A percentile compares a stretch with the other conserved stretches of the same genome.
Conservation (phyloP, 2,329 filamentous ascomycete genomes). For the Phyllosticta paracitricarpa region DNA sequence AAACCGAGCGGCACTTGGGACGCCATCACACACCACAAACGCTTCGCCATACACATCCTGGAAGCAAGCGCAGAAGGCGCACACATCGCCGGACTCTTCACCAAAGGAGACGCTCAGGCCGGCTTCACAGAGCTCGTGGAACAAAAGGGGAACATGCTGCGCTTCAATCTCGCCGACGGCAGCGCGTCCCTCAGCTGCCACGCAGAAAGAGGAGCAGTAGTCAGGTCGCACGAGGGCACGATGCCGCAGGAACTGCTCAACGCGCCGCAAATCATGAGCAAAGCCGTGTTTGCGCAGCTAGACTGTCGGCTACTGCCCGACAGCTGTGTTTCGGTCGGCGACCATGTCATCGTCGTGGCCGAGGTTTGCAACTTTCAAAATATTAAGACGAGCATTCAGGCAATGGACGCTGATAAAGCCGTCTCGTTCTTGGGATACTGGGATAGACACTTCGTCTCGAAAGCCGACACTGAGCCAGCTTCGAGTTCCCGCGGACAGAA, state of each 20-base stretch:
- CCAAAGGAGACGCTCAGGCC: constrained; percentile 8
- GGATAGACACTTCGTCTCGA: background rate
- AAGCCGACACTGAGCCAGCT: background rate
- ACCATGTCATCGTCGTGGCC: constrained; percentile 40
- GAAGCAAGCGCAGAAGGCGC: constrained; percentile 20
- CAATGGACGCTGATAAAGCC: background rate
- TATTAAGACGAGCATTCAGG: background rate
- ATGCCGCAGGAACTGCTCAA: background rate
- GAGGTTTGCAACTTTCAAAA: constrained; percentile 18
- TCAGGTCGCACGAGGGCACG: background rate
- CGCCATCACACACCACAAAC: constrained; percentile 34
- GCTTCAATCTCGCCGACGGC: background rate
- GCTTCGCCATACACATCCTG: constrained; percentile 45
- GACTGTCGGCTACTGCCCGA: constrained; percentile 27
- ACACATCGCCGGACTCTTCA: constrained; percentile 21
- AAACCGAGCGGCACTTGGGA: constrained; percentile 46
- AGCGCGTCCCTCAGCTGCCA: background rate
- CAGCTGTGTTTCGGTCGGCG: constrained; percentile 31
- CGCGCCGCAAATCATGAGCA: background rate
- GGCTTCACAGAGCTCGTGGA: constrained; percentile 19
- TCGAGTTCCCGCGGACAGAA: background rate
- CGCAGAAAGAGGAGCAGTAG: background rate
- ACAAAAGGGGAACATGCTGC: background rate
- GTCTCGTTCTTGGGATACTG: background rate
- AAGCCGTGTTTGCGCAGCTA: constrained; percentile 16